phyloP scores from a whole-genome alignment of 2,329 filamentous ascomycete genomes.

The Stenocarpella maydis region DNA sequence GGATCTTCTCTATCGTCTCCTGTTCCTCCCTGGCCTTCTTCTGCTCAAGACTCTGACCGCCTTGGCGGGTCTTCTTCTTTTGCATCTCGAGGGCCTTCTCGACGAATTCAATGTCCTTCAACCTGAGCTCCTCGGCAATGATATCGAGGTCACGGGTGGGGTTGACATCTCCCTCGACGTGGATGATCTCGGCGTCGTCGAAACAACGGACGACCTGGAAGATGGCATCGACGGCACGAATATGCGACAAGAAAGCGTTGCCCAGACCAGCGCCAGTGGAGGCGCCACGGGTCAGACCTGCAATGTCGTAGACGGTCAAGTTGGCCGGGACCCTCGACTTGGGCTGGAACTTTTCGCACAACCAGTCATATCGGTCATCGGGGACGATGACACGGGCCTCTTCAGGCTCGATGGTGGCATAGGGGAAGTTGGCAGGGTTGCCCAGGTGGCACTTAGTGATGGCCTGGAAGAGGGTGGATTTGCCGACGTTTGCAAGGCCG shows the following conservation, averaged over 20 bases:
- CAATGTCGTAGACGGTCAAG: slow-evolving; percentile 98
- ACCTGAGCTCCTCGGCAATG: slow-evolving; percentile 93
- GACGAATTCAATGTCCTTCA: slow-evolving; percentile 98
- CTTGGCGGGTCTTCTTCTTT: slow-evolving; percentile 93
- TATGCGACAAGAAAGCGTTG: slow-evolving; percentile 98
- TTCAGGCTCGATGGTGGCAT: slow-evolving; percentile 98
- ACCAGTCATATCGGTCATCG: slow-evolving; percentile 95
- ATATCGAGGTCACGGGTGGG: slow-evolving; percentile 93
- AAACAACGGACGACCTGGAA: slow-evolving; percentile 98
- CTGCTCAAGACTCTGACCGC: slow-evolving; percentile 94
- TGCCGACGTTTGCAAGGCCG: slow-evolving; percentile 98
- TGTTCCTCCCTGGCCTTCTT: slow-evolving; percentile 97
- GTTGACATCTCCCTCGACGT: slow-evolving; percentile 98
- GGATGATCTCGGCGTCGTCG: slow-evolving; percentile 99
- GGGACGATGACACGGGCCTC: slow-evolving; percentile 97
- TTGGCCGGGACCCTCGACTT: slow-evolving; percentile 98
- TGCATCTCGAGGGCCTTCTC: slow-evolving; percentile 94
- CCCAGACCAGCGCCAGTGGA: slow-evolving; percentile 97
- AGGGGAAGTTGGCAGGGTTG: slow-evolving; percentile 99
- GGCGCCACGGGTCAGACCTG: slow-evolving; percentile 92
- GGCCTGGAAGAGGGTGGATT: slow-evolving; percentile 99
- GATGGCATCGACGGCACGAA: slow-evolving; percentile 96
- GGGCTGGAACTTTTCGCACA: slow-evolving; percentile 95
- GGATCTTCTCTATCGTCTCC: slow-evolving; percentile 89
- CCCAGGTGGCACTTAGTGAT: slow-evolving; percentile 98